Base-by-base conservation (phyloP, 441 rosid genomes). In the Gossypium lobatum region DNA sequence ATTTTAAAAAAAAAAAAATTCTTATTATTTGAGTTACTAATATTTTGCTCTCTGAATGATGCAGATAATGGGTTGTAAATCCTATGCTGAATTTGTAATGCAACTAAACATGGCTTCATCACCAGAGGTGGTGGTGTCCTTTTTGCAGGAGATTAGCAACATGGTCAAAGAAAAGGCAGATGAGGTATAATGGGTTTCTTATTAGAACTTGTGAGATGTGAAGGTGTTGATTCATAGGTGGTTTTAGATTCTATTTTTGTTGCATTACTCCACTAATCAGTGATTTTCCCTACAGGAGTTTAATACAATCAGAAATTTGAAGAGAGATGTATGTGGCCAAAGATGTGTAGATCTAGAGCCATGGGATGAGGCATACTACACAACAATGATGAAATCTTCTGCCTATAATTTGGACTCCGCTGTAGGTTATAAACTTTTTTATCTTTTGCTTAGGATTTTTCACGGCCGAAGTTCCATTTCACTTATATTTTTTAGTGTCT, bases 341-440 rank as follows among this genome's bases (percentile, higher is more conserved):
- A 70, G 73, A 73, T 74, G 68, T 71, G 77, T 78, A 75, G 96
- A 88, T 79, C 76, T 95, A 75, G 95, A 93, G 82, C 98, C 97
- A 59, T 95, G 98, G 98, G 98, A 95, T 82, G 98, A 95, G 81
- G 78, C 96, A 31, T 88, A 91, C 82, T 93, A 90, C 78, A 85
- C 97, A 46, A 85, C 90, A 62, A 80, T 83, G 84, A 91, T 95
- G 95, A 95, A 88, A 80, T 87, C 97, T 53, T 87, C 94, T 20
- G 78, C 79, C 74, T 86, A 85, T 79, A 82, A 88, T 81, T 80
- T 93, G 81, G 89, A 91, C 80, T 82, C 94, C 20, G 79, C 84
- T 14, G 99, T 95, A 88, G 80, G 96, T 85, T 72, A 16, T 78
- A 26, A 14, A 14, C 20, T 65, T 76, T 42, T 76, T 45, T 72